phyloP scores from a whole-genome alignment of 495 filamentous ascomycete genomes.

The Ascodesmis nigricans region DNA sequence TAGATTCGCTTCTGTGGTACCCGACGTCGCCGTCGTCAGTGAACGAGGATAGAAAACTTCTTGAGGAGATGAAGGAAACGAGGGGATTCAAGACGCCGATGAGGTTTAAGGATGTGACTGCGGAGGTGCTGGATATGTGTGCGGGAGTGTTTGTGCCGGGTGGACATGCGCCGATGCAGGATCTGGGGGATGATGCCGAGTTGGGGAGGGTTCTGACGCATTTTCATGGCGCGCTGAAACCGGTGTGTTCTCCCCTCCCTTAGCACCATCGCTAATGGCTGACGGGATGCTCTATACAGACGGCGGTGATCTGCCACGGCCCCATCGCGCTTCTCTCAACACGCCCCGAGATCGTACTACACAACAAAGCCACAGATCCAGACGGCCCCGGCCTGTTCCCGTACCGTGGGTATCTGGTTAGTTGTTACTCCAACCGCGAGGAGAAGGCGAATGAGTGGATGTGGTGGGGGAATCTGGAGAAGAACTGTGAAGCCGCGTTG shows the following conservation, averaged over 20 bases:
- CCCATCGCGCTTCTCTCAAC: slow-evolving; percentile 26
- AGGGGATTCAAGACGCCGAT: slow-evolving; percentile 23
- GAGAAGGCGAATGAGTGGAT: slow-evolving; percentile 8
- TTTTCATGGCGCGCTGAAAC: slow-evolving; percentile 24
- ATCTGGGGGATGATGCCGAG: slow-evolving; percentile 24
- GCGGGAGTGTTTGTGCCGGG: slow-evolving; percentile 26
- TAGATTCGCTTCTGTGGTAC: slow-evolving; percentile 7
- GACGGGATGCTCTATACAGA: slow-evolving; percentile 7
- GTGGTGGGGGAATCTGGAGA: slow-evolving; percentile 9
- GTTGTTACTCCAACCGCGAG: slow-evolving; percentile 11
- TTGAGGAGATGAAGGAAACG: slow-evolving; percentile 25
- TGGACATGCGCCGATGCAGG: slow-evolving; percentile 25
- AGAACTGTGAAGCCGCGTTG: slow-evolving; percentile 9
- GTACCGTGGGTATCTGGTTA: slow-evolving; percentile 15
- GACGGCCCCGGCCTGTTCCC: slow-evolving; percentile 24
- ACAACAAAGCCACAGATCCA: too few species aligned
- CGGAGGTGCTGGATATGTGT: slow-evolving; percentile 22
- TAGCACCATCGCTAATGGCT: too few species aligned
- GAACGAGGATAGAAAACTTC: slow-evolving; percentile 19
- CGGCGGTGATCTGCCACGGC: slow-evolving; percentile 26
- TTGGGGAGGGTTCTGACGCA: slow-evolving; percentile 24
- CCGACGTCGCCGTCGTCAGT: not conserved
- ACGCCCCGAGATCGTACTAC: slow-evolving; percentile 16
- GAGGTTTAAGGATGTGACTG: slow-evolving; percentile 17
- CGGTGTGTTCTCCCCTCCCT: slow-evolving; percentile 1